Evolutionary conservation across 2,329 filamentous ascomycete species (phyloP).

Genomic region (Xylariaceae sp.): DNA sequence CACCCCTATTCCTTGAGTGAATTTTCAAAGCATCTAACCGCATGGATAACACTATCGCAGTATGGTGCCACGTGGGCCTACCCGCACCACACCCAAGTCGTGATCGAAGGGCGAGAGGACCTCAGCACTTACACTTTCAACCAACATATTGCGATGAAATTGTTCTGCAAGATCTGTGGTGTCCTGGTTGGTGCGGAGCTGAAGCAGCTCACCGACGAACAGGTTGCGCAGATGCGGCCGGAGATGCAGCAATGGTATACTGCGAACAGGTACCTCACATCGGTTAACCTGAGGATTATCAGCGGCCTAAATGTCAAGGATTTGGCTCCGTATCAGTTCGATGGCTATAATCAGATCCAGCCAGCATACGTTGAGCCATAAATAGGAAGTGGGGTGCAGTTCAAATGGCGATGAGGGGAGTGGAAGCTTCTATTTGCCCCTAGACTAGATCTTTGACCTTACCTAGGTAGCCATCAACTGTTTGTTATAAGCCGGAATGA

Average conservation of each 20-base stretch:
- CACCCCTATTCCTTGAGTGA: background rate
- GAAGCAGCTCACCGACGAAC: slow-evolving; percentile 34
- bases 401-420: background rate
- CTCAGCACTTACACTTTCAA: slow-evolving; percentile 39
- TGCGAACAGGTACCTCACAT: slow-evolving; percentile 16
- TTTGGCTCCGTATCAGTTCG: slow-evolving; percentile 16
- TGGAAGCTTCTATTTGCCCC: background rate
- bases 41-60: slow-evolving; percentile 28
- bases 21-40: background rate
- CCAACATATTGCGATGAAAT: slow-evolving; percentile 35
- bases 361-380: slow-evolving; percentile 37
- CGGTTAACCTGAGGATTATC: slow-evolving; percentile 30
- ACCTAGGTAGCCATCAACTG: background rate
- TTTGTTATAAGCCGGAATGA: background rate
- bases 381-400: background rate
- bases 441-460: background rate
- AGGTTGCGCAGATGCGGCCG: slow-evolving; percentile 35
- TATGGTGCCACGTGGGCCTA: slow-evolving; percentile 45
- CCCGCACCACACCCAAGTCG: slow-evolving; percentile 38
- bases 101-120: slow-evolving; percentile 39
- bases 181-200: slow-evolving; percentile 38
- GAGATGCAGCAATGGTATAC: slow-evolving; percentile 18
- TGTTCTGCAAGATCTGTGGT: slow-evolving; percentile 48
- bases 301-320: slow-evolving; percentile 25
- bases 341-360: slow-evolving; percentile 23